Evolutionary conservation across 257 asterid species (phyloP).

Genomic region (Penstemon barbatus): DNA sequence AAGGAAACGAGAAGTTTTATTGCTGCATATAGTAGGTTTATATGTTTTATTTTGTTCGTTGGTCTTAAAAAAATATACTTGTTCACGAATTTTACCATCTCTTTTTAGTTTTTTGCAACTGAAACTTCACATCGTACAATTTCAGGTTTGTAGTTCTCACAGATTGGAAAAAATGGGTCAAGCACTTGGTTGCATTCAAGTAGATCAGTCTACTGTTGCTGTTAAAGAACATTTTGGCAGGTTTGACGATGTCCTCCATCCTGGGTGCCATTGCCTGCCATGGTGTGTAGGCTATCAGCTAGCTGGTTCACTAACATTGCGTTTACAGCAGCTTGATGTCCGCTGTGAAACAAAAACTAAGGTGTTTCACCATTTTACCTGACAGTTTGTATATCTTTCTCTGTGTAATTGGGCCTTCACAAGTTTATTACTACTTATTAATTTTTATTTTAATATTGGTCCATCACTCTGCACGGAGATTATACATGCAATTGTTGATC

Average conservation of each 20-base stretch:
- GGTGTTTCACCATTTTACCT: slow-evolving; percentile 27
- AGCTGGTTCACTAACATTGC: slow-evolving; percentile 44
- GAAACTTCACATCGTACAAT: too few relatives aligned
- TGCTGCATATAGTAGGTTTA: too few relatives aligned
- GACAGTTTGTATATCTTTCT: background rate
- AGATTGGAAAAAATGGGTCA: slow-evolving; percentile 43
- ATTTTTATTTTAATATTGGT: background rate
- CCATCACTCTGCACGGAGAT: background rate
- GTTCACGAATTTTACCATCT: too few relatives aligned
- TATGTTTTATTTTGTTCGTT: too few relatives aligned
- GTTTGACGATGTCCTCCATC: slow-evolving; percentile 46
- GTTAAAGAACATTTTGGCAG: slow-evolving; percentile 51
- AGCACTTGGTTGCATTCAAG: slow-evolving; percentile 46
- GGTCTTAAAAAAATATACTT: too few relatives aligned
- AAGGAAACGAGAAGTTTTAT: too few relatives aligned
- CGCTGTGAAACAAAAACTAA: slow-evolving; percentile 54
- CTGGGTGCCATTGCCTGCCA: slow-evolving; percentile 58
- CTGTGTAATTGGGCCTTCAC: background rate
- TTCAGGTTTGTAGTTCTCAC: background rate
- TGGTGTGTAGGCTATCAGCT: slow-evolving; percentile 50
- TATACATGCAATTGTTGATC: background rate
- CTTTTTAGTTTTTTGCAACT: too few relatives aligned
- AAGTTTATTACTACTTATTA: background rate
- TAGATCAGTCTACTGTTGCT: slow-evolving; percentile 53
- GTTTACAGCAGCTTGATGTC: slow-evolving; percentile 54